phyloP scores from a whole-genome alignment of 148 eudicot genomes.

The Vaccinium myrtillus region DNA sequence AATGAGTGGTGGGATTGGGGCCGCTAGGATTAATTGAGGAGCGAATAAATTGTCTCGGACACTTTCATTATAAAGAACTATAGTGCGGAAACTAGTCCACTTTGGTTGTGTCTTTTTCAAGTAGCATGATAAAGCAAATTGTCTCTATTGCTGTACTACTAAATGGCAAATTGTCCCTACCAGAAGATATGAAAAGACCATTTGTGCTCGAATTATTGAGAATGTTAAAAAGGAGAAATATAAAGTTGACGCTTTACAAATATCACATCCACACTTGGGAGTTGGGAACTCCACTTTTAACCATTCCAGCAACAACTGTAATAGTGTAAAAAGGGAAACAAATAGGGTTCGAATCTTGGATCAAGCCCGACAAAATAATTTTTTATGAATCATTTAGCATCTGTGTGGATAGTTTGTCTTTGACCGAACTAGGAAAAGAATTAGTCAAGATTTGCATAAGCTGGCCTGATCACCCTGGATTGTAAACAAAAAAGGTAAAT shows the following conservation, averaged over 20 bases:
- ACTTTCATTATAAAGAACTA: too few relatives aligned
- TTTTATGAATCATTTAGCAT: too few relatives aligned
- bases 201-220: background rate
- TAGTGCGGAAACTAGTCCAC: background rate
- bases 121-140: background rate
- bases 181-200: background rate
- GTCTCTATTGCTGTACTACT: background rate
- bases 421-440: too few relatives aligned
- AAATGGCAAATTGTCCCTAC: background rate
- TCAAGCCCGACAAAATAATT: too few relatives aligned
- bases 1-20: too few relatives aligned
- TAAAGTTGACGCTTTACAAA: background rate
- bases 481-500: too few relatives aligned
- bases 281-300: background rate
- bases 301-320: background rate
- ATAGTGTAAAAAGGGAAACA: background rate
- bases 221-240: background rate
- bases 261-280: background rate
- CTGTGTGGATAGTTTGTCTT: too few relatives aligned
- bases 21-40: too few relatives aligned
- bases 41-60: too few relatives aligned
- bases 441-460: too few relatives aligned
- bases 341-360: background rate
- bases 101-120: background rate
- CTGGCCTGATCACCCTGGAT: too few relatives aligned